Conservation (phyloP, 2,329 filamentous ascomycete genomes). For the Westerdykella sp. region DNA sequence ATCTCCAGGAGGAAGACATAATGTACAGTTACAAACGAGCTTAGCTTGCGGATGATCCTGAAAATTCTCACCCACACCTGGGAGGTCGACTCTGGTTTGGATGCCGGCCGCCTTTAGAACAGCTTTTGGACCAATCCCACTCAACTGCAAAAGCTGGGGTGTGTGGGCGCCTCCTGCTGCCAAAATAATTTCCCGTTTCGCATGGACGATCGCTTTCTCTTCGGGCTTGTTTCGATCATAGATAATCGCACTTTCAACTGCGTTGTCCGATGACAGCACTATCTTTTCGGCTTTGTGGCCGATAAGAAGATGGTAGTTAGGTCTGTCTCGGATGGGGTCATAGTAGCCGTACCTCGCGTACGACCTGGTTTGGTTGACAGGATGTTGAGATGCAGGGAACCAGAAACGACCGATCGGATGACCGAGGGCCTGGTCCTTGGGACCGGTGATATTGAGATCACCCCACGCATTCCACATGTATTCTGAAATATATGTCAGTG, state of each 20-base stretch:
- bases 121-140: slow-evolving; percentile 12
- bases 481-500: background rate
- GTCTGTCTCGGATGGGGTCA: slow-evolving; percentile 14
- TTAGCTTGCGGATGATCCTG: slow-evolving; percentile 21
- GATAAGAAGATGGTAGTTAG: slow-evolving; percentile 21
- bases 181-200: slow-evolving; percentile 12
- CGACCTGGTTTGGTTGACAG: slow-evolving; percentile 27
- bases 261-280: slow-evolving; percentile 1
- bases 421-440: slow-evolving; percentile 23
- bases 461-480: slow-evolving; percentile 11
- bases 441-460: slow-evolving; percentile 13
- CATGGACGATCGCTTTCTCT: slow-evolving; percentile 1
- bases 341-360: slow-evolving; percentile 30
- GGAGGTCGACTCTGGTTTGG: slow-evolving; percentile 15
- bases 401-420: slow-evolving; percentile 25
- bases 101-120: slow-evolving; percentile 17
- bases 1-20: background rate
- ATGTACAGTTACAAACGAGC: slow-evolving; percentile 1
- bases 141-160: slow-evolving; percentile 13
- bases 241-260: slow-evolving; percentile 10
- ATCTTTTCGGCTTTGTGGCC: slow-evolving; percentile 11
- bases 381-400: slow-evolving; percentile 19
- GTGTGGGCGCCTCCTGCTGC: slow-evolving; percentile 14
- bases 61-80: slow-evolving; percentile 27
- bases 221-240: slow-evolving; percentile 2